These are phyloP conservation scores for Penicillium thymicola DNA, from an alignment of 2,329 filamentous ascomycete species.

Conservation along the genomic window DNA sequence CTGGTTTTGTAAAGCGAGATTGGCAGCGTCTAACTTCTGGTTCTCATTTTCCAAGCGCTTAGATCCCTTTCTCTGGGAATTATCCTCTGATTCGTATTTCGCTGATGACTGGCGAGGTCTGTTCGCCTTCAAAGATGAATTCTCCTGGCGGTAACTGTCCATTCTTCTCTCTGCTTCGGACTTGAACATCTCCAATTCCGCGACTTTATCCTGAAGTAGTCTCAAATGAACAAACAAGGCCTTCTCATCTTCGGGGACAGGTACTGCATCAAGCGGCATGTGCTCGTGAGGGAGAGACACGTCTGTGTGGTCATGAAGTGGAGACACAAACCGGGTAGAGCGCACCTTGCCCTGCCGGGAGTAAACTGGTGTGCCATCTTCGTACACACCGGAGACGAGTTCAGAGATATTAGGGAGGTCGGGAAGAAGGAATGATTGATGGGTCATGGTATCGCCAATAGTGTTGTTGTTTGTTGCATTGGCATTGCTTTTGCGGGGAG, in stretches of 20 bases:
- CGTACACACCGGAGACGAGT: conserved; percentile 57
- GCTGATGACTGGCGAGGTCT: conserved; percentile 37
- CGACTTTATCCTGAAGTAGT: conserved; percentile 56
- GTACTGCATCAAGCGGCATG: conserved; percentile 51
- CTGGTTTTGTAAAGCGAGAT: conserved; percentile 54
- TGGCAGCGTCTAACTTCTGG: conserved; percentile 50
- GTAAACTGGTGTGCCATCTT: conserved; percentile 57
- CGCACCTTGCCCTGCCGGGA: conserved; percentile 49
- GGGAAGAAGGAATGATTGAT: conserved; percentile 60
- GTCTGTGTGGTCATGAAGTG: conserved; percentile 36
- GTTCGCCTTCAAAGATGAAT: conserved; percentile 50
- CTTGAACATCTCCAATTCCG: conserved; percentile 55
- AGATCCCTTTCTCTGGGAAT: conserved; percentile 34
- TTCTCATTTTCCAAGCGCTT: conserved; percentile 36
- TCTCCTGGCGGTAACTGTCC: conserved; percentile 52
- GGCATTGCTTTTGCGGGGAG: conserved; percentile 21
- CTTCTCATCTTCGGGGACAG: conserved; percentile 61
- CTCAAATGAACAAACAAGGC: conserved; percentile 60
- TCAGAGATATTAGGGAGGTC: conserved; percentile 61
- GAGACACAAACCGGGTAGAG: conserved; percentile 53
- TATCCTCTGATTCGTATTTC: conserved; percentile 46
- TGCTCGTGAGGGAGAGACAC: conserved; percentile 39
- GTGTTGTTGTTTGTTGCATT: conserved; percentile 30
- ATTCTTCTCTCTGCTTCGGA: conserved; percentile 49
- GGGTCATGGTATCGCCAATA: conserved; percentile 50